Evolutionary conservation across 2,329 filamentous ascomycete species (phyloP).

Genomic region (Talaromyces sp.): DNA sequence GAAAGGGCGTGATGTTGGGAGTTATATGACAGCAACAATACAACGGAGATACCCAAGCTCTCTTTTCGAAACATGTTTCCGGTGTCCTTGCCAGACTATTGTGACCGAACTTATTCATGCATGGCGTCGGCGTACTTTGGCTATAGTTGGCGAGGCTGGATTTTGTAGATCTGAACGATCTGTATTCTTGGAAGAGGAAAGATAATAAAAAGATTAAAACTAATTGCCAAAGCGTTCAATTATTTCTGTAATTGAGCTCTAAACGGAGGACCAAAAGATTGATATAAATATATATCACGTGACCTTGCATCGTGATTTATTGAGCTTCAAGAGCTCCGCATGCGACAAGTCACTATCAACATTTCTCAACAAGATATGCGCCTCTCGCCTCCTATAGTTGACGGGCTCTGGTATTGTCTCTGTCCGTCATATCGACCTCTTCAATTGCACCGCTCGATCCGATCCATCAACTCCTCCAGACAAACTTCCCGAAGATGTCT

Average conservation of each 20-base stretch:
- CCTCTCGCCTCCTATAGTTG: slow-evolving; percentile 29
- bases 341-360: neutral
- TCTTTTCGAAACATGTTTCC: slow-evolving; percentile 28
- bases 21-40: neutral
- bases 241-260: too few relatives aligned
- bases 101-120: slow-evolving; percentile 35
- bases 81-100: slow-evolving; percentile 28
- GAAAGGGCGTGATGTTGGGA: slow-evolving; percentile 23
- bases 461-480: slow-evolving; percentile 20
- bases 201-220: neutral
- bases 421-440: slow-evolving; percentile 37
- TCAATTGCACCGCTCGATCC: slow-evolving; percentile 23
- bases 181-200: slow-evolving; percentile 26
- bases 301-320: neutral
- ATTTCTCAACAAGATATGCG: slow-evolving; percentile 21
- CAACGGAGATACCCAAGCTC: slow-evolving; percentile 34
- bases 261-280: neutral
- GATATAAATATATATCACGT: neutral
- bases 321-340: neutral
- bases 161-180: slow-evolving; percentile 1
- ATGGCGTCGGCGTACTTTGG: slow-evolving; percentile 39
- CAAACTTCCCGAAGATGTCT: slow-evolving; percentile 19
- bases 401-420: slow-evolving; percentile 44
- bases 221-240: neutral
- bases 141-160: slow-evolving; percentile 11